phyloP scores from a whole-genome alignment of 2,329 filamentous ascomycete genomes.

The Ceratocystis colombiana region DNA sequence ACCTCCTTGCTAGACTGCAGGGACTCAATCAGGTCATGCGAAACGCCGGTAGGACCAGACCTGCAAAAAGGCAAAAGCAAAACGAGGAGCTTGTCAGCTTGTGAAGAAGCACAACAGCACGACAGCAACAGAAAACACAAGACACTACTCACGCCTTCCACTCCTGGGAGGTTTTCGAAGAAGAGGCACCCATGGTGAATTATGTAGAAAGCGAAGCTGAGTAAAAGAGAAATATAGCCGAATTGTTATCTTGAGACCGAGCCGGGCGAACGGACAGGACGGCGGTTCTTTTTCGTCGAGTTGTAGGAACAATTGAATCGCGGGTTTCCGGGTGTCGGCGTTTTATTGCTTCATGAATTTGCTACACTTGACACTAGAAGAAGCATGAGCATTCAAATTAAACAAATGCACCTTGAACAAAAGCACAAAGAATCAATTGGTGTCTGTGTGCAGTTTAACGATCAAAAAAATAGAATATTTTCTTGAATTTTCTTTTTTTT shows the following conservation, averaged over 20 bases:
- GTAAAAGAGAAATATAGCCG: background rate
- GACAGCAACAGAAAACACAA: background rate
- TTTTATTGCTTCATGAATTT: too few species aligned
- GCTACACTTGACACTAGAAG: too few species aligned
- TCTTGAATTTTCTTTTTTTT: background rate
- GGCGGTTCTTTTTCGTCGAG: conserved; percentile 2
- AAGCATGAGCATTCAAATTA: too few species aligned
- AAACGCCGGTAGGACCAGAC: conserved; percentile 49
- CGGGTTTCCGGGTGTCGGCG: too few species aligned
- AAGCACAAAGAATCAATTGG: conserved; percentile 2
- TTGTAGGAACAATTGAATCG: background rate
- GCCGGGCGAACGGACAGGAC: background rate
- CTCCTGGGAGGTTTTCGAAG: conserved; percentile 28
- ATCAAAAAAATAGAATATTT: background rate
- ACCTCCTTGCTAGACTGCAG: conserved; percentile 82
- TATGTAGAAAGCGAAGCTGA: background rate
- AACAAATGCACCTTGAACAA: too few species aligned
- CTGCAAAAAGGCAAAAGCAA: conserved; percentile 16
- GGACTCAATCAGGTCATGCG: conserved; percentile 69
- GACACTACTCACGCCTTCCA: conserved; percentile 46
- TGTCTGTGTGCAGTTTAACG: background rate
- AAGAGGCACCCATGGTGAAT: conserved; percentile 25
- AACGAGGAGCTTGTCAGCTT: conserved; percentile 8
- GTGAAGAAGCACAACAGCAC: conserved; percentile 7
- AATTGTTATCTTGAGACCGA: background rate